Conservation (phyloP, 805 yeast species). For the Starmerella vaccinii region DNA sequence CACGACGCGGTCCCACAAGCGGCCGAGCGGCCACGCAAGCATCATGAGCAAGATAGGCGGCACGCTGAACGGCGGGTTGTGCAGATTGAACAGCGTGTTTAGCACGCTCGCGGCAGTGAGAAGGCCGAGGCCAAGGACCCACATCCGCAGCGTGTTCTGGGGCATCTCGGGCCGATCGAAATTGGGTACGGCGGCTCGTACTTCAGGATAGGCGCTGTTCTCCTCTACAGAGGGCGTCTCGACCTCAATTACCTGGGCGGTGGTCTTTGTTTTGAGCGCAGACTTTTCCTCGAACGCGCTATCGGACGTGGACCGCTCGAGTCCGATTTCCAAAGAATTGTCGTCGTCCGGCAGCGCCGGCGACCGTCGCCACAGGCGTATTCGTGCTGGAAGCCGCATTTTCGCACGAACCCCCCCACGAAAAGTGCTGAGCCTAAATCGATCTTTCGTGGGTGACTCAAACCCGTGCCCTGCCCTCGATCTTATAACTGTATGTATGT, state of each 20-base stretch:
- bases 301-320: neutral
- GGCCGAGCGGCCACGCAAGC: slow-evolving; percentile 55
- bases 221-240: slow-evolving; percentile 4
- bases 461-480: neutral
- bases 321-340: neutral
- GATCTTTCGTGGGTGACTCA: neutral
- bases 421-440: too few relatives aligned
- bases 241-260: neutral
- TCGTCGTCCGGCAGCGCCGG: neutral
- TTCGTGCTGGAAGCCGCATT: slow-evolving; percentile 1
- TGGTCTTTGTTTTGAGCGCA: neutral
- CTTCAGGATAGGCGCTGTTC: slow-evolving; percentile 54
- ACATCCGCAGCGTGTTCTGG: slow-evolving; percentile 46
- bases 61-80: slow-evolving; percentile 44
- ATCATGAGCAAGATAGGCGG: slow-evolving; percentile 49
- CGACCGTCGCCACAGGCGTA: neutral
- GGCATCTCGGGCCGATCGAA: slow-evolving; percentile 42
- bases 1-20: slow-evolving; percentile 37
- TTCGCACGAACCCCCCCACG: too few relatives aligned
- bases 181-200: slow-evolving; percentile 54
- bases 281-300: neutral
- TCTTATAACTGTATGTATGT: neutral
- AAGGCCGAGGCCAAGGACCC: slow-evolving; percentile 44
- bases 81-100: slow-evolving; percentile 49
- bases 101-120: slow-evolving; percentile 47